Percentiles rank a stretch among this genome's conserved stretches.
Conservation (phyloP, 2,329 filamentous ascomycete species). For the Zasmidium angulare region DNA sequence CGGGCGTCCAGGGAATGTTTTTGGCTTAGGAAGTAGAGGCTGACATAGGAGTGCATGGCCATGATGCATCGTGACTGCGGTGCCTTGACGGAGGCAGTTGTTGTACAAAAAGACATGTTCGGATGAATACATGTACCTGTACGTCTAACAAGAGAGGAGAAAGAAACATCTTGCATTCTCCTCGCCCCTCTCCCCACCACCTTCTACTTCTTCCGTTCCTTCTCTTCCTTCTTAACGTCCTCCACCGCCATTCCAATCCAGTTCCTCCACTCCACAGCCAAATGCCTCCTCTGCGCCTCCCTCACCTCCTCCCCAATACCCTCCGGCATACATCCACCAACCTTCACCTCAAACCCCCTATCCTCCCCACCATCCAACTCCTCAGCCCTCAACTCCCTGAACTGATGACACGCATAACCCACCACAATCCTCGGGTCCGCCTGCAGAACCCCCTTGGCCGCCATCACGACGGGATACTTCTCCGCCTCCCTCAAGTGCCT, state of each 20-base stretch:
- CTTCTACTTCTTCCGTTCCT: background rate
- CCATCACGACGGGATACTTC: conserved; percentile 8
- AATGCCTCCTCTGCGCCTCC: conserved; percentile 12
- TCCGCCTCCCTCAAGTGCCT: background rate
- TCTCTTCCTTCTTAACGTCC: background rate
- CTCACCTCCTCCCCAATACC: conserved; percentile 6
- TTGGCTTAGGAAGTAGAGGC: background rate
- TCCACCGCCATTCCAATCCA: conserved; percentile 7
- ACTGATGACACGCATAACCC: conserved; percentile 13
- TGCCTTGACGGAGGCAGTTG: background rate
- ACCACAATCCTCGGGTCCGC: conserved; percentile 7
- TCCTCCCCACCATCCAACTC: background rate
- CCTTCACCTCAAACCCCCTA: conserved; percentile 8
- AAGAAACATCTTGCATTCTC: no score
- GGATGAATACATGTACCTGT: no score
- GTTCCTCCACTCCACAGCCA: conserved; percentile 12
- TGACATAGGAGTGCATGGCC: background rate
- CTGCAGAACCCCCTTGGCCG: conserved; percentile 3
- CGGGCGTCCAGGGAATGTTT: background rate
- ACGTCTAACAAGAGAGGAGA: no score
- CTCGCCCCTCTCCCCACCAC: background rate
- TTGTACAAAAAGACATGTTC: no score
- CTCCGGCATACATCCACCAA: conserved; percentile 9
- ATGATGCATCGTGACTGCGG: background rate
- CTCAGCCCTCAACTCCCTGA: conserved; percentile 2